A percentile compares a stretch with the other conserved stretches of the same genome.
These are phyloP conservation scores for Fallopia convolvulus DNA, from an alignment of 148 eudicot genomes.

Conservation along the genomic window DNA sequence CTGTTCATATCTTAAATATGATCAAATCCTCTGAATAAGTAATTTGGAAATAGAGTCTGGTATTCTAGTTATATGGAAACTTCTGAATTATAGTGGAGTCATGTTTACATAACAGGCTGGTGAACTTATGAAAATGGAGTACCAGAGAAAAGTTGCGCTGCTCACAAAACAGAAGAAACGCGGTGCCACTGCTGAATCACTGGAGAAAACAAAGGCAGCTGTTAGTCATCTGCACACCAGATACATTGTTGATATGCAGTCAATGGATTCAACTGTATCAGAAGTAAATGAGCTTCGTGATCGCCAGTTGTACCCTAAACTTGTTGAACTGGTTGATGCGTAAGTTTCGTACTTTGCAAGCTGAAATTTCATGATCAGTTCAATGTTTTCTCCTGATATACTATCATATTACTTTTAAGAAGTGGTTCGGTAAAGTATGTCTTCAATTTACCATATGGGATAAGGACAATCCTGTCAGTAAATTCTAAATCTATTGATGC, in stretches of 20 bases:
- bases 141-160: slow-evolving; percentile 73
- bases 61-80: not conserved
- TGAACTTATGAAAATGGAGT: slow-evolving; percentile 90
- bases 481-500: not conserved
- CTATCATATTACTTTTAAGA: not conserved
- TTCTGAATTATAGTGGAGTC: not conserved
- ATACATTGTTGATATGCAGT: slow-evolving; percentile 97
- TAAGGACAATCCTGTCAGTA: not conserved
- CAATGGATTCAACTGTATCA: slow-evolving; percentile 88
- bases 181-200: slow-evolving; percentile 55
- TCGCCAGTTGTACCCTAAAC: slow-evolving; percentile 87
- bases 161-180: slow-evolving; percentile 85
- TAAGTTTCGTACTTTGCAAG: slow-evolving; percentile 23
- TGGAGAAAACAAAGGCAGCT: slow-evolving; percentile 97
- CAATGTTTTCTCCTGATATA: not conserved
- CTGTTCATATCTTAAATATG: not conserved
- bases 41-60: not conserved
- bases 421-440: not conserved
- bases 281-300: slow-evolving; percentile 93
- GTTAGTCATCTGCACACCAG: slow-evolving; percentile 97
- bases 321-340: slow-evolving; percentile 78
- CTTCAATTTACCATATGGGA: not conserved
- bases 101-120: slow-evolving; percentile 43
- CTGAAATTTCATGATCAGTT: not conserved
- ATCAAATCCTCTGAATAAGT: not conserved